These are phyloP conservation scores for Entomortierella parvispora DNA, from an alignment of 192 early-diverging fungal species.

Conservation along the genomic window DNA sequence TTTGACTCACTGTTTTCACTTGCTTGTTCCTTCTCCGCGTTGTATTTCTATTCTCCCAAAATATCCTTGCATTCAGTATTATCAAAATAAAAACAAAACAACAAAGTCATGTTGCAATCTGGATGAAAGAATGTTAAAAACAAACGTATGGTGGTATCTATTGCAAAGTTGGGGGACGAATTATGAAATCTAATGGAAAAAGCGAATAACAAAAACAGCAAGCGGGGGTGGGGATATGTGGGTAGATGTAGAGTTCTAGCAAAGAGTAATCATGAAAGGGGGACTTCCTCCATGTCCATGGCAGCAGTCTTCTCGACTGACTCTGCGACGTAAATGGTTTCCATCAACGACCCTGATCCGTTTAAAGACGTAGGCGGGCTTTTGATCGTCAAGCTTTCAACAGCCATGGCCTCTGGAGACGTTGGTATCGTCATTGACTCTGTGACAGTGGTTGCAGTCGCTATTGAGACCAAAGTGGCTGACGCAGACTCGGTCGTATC, in stretches of 20 bases:
- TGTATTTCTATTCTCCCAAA: background rate
- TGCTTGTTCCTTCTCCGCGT: constrained; percentile 9
- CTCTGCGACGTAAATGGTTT: background rate
- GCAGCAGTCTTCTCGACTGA: constrained; percentile 14
- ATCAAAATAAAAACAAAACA: constrained; percentile 24
- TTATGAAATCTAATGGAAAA: background rate
- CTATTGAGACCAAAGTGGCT: constrained; percentile 12
- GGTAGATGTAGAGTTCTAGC: too few relatives aligned
- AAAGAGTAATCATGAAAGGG: constrained; percentile 18
- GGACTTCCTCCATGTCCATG: constrained; percentile 51
- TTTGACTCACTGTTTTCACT: constrained; percentile 5
- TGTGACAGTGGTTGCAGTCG: background rate
- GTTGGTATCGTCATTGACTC: constrained; percentile 12
- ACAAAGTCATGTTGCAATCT: constrained; percentile 3
- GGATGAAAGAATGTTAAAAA: background rate
- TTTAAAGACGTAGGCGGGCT: constrained; percentile 13
- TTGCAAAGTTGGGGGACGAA: constrained; percentile 6
- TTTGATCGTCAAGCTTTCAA: constrained; percentile 39
- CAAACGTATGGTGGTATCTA: constrained; percentile 1
- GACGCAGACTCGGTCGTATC: constrained; percentile 5
- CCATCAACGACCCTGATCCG: background rate
- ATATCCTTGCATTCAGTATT: background rate
- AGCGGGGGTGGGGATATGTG: background rate
- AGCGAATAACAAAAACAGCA: constrained; percentile 9
- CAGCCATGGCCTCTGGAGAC: constrained; percentile 36